phyloP scores from a whole-genome alignment of 1,139 yeast species.

The Kodamaea alishanica region DNA sequence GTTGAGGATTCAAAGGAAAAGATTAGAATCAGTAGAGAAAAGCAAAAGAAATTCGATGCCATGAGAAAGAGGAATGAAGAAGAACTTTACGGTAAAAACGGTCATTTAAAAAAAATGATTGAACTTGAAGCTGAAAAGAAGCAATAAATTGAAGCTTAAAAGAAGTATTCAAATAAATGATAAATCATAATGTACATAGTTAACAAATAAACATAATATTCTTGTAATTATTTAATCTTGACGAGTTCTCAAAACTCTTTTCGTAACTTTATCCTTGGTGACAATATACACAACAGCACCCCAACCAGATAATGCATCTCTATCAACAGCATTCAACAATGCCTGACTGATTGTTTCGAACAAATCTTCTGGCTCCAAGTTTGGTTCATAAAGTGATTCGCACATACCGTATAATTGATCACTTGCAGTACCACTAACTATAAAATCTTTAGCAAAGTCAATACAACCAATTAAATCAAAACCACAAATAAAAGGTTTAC shows the following conservation, averaged over 20 bases:
- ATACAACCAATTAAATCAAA: conserved; percentile 96
- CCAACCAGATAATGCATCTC: conserved; percentile 98
- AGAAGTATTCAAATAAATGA: background rate
- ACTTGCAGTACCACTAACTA: conserved; percentile 94
- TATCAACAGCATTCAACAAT: conserved; percentile 87
- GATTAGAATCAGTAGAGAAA: conserved; percentile 54
- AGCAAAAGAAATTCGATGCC: conserved; percentile 50
- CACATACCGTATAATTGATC: conserved; percentile 99
- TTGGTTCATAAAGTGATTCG: conserved; percentile 92
- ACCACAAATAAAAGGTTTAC: conserved; percentile 88
- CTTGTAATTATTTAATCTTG: conserved; percentile 59
- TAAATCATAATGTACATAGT: background rate
- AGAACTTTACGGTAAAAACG: conserved; percentile 77
- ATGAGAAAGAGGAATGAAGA: conserved; percentile 64
- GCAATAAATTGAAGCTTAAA: background rate
- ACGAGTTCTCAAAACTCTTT: conserved; percentile 85
- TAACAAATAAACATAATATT: background rate
- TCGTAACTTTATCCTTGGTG: conserved; percentile 87
- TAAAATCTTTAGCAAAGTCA: conserved; percentile 91
- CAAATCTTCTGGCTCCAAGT: conserved; percentile 89
- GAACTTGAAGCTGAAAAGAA: conserved; percentile 32
- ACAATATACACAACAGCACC: conserved; percentile 94
- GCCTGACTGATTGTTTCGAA: conserved; percentile 97
- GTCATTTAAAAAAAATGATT: conserved; percentile 63
- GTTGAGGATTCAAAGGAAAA: conserved; percentile 62